A percentile compares a stretch with the other conserved stretches of the same genome.
These are phyloP conservation scores for Trifolium fragiferum DNA, from an alignment of 306 rosid genomes.

Conservation along the genomic window DNA sequence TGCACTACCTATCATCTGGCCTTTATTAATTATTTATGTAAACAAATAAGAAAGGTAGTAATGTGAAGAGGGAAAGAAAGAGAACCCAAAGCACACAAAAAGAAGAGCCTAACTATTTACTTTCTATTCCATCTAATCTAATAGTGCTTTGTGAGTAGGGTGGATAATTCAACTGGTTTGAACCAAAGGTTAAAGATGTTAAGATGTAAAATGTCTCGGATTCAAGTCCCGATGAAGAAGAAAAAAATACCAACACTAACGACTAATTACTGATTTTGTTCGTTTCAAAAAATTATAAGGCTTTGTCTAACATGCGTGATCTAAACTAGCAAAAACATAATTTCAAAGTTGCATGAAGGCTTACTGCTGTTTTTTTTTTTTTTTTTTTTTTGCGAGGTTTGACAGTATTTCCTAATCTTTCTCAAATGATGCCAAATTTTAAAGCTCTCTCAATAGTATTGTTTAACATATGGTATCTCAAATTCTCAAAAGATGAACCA, in stretches of 20 bases:
- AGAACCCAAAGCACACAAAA: constrained; percentile 41
- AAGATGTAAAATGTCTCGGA: no score
- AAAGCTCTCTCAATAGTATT: constrained; percentile 19
- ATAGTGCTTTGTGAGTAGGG: no score
- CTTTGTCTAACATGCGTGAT: background rate
- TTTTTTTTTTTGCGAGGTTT: no score
- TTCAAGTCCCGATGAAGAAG: no score
- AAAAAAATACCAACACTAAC: no score
- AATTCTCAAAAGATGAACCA: constrained; percentile 67
- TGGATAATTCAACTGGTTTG: no score
- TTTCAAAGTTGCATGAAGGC: no score
- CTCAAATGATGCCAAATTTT: constrained; percentile 43
- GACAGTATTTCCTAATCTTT: constrained; percentile 10
- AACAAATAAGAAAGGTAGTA: constrained; percentile 23
- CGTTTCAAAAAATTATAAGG: no score
- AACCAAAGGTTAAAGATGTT: no score
- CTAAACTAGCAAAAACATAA: no score
- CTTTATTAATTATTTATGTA: constrained; percentile 10
- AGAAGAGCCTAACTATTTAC: constrained; percentile 50
- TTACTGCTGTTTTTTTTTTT: no score
- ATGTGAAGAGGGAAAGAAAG: constrained; percentile 29
- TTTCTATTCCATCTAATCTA: background rate
- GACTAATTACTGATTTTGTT: no score
- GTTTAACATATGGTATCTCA: constrained; percentile 43
- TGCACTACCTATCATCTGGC: background rate